These are phyloP conservation scores for Ascochyta clinopodiicola DNA, from an alignment of 2,329 filamentous ascomycete genomes.

Conservation along the genomic window DNA sequence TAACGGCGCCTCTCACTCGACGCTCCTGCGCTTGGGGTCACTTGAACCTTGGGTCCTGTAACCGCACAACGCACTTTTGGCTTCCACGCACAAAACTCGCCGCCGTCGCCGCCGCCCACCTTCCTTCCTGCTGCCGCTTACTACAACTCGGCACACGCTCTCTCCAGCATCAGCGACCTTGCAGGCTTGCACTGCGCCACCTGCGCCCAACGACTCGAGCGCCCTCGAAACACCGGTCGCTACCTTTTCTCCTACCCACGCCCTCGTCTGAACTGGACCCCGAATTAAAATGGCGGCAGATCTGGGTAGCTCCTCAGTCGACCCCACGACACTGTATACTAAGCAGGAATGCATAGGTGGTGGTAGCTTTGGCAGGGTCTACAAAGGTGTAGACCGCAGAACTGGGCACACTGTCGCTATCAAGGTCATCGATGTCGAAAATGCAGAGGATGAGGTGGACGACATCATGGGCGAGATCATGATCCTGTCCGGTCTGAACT, in stretches of 20 bases:
- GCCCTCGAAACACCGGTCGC: background rate
- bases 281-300: constrained; percentile 34
- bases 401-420: constrained; percentile 95
- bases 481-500: constrained; percentile 94
- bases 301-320: constrained; percentile 62
- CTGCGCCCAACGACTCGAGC: background rate
- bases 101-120: background rate
- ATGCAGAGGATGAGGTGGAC: constrained; percentile 98
- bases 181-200: background rate
- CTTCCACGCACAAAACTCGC: background rate
- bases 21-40: background rate
- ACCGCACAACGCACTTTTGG: background rate
- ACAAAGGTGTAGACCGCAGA: constrained; percentile 95
- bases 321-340: constrained; percentile 90
- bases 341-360: constrained; percentile 79
- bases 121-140: background rate
- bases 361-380: constrained; percentile 97
- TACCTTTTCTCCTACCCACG: background rate
- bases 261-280: background rate
- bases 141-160: background rate
- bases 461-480: constrained; percentile 99
- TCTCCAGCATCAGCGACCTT: background rate
- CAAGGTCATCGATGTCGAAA: constrained; percentile 98
- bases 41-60: background rate
- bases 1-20: background rate